These are phyloP conservation scores for Isoetes taiwanensis DNA, from an alignment of 75 land plant genomes.

Conservation along the genomic window DNA sequence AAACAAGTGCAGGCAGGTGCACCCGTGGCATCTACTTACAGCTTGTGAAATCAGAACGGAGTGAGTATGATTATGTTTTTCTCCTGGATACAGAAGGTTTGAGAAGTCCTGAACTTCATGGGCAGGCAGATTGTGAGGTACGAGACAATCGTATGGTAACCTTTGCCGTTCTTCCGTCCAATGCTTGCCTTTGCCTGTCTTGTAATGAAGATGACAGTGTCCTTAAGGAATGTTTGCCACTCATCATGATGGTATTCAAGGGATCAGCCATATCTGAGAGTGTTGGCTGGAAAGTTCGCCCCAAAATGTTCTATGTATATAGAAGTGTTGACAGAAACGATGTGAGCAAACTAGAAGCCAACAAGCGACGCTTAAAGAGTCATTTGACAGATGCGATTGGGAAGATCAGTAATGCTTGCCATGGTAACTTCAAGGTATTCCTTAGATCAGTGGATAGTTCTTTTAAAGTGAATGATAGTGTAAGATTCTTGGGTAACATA, in stretches of 20 bases:
- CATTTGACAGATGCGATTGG: background rate
- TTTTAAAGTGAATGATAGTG: background rate
- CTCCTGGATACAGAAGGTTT: slow-evolving; percentile 12
- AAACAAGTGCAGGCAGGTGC: slow-evolving; percentile 9
- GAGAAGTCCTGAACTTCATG: slow-evolving; percentile 11
- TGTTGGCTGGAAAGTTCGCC: background rate
- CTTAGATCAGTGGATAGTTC: background rate
- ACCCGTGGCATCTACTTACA: slow-evolving; percentile 8
- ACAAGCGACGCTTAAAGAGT: background rate
- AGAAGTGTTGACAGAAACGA: slow-evolving; percentile 13
- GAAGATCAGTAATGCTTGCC: background rate
- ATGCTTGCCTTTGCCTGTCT: slow-evolving; percentile 1
- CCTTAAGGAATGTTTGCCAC: slow-evolving; percentile 2
- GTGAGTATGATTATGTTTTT: slow-evolving; percentile 5
- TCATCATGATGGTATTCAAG: slow-evolving; percentile 11
- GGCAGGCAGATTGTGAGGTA: background rate
- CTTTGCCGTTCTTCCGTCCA: slow-evolving; percentile 8
- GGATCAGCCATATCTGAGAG: slow-evolving; percentile 6
- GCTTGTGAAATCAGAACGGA: slow-evolving; percentile 3
- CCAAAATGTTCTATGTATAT: slow-evolving; percentile 13
- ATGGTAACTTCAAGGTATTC: background rate
- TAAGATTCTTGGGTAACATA: background rate
- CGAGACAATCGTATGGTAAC: slow-evolving; percentile 12
- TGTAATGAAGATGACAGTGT: slow-evolving; percentile 8
- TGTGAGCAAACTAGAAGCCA: background rate